phyloP scores from a whole-genome alignment of 495 filamentous ascomycete species.

The Parathielavia hyrcaniae region DNA sequence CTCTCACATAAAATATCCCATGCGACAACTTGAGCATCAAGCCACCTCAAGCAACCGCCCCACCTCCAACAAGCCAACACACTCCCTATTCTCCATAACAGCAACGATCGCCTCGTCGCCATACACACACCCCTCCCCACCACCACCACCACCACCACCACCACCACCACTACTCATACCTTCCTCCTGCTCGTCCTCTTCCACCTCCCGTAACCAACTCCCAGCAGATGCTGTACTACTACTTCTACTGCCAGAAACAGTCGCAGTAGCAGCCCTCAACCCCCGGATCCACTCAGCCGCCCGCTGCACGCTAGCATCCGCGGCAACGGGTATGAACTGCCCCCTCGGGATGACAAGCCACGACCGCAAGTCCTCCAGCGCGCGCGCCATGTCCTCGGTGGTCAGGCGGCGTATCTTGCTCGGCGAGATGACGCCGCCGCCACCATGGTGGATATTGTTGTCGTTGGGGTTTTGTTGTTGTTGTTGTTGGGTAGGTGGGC shows the following conservation, averaged over 20 bases:
- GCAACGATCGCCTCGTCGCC: constrained; percentile 41
- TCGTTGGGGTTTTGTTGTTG: too few relatives aligned
- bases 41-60: constrained; percentile 27
- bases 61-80: constrained; percentile 43
- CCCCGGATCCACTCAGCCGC: constrained; percentile 40
- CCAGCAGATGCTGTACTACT: too few relatives aligned
- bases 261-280: constrained; percentile 19
- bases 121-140: constrained; percentile 17
- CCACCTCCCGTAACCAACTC: not conserved
- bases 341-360: constrained; percentile 35
- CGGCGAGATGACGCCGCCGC: constrained; percentile 39
- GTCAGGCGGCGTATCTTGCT: constrained; percentile 35
- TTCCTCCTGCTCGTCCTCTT: too few relatives aligned
- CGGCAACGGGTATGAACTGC: constrained; percentile 44
- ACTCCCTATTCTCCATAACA: constrained; percentile 38
- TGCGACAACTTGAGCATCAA: not conserved
- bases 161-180: too few relatives aligned
- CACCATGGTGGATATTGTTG: constrained; percentile 11
- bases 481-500: too few relatives aligned
- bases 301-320: constrained; percentile 35
- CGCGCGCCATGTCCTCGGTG: constrained; percentile 30
- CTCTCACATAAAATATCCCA: not conserved
- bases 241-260: not conserved
- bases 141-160: constrained; percentile 11
- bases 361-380: constrained; percentile 21